Evolutionary conservation across 768 basidiomycete genomes (phyloP).

Genomic region (Dendrothele bispora): DNA sequence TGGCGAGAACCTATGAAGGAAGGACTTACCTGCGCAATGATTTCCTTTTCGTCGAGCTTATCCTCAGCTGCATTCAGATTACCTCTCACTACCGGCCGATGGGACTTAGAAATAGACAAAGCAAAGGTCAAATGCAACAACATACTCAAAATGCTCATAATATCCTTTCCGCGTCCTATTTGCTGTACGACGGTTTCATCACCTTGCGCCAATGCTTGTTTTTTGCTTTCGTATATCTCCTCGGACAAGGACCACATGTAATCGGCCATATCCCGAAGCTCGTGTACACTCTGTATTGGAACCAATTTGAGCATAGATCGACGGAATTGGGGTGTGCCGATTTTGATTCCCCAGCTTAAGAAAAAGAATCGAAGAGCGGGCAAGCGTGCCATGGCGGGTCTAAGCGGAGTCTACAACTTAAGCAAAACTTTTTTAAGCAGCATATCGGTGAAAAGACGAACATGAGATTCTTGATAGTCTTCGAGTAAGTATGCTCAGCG

Average conservation of each 20-base stretch:
- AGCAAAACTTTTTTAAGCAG: background rate
- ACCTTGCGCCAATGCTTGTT: slow-evolving; percentile 20
- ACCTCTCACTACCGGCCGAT: slow-evolving; percentile 23
- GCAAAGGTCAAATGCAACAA: background rate
- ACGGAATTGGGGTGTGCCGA: slow-evolving; percentile 27
- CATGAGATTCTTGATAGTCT: slow-evolving; percentile 15
- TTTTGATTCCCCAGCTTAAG: slow-evolving; percentile 20
- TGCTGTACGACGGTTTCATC: slow-evolving; percentile 25
- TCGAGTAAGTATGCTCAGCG: slow-evolving; percentile 10
- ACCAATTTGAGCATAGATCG: slow-evolving; percentile 20
- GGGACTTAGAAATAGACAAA: background rate
- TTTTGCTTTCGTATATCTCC: slow-evolving; percentile 27
- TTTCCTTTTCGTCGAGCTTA: slow-evolving; percentile 30
- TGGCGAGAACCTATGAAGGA: no score
- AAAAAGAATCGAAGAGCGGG: slow-evolving; percentile 12
- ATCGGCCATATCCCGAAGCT: slow-evolving; percentile 26
- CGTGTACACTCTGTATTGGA: slow-evolving; percentile 21
- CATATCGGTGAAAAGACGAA: slow-evolving; percentile 2
- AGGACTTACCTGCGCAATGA: slow-evolving; percentile 28
- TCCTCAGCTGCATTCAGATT: slow-evolving; percentile 31
- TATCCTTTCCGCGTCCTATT: slow-evolving; percentile 32
- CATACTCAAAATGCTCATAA: slow-evolving; percentile 35
- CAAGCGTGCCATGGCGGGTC: no score
- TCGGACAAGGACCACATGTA: slow-evolving; percentile 24
- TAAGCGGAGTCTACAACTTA: no score